Evolutionary conservation across 805 yeast species (phyloP), one percentile per base, ranked within the genome.

Genomic region (Teunomyces tritomae): DNA sequence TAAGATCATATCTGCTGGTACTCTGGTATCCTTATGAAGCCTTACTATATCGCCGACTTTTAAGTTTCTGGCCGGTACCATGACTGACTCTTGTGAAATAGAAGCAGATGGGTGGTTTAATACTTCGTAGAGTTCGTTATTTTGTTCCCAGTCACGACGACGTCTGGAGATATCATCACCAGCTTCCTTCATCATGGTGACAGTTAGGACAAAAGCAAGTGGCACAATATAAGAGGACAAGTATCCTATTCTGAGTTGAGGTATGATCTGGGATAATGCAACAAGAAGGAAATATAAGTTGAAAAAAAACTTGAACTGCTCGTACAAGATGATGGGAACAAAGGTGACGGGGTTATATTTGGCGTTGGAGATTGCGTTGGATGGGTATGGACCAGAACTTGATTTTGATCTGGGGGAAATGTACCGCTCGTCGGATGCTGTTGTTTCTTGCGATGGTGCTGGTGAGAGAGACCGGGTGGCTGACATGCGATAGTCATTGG

Each of bases 241-340:
- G 61, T 92, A 94, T 9, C 99, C 99, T 30, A 94, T 94, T 56
- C 97, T 76, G 45, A 94, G 75, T 6, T 84, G 88, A 1, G 98
- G 97, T 17, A 94, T 77, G 2, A 85, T 85, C 68, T 94, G 99
- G 4, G 97, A 90, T 50, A 95, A 76, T 11, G 99, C 98, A 54
- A 95, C 99, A 16, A 95, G 61, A 44, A 95, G 70, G 63, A 94
- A 94, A 67, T 94, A 94, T 42, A 94, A 71, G 67, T 94, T 94
- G 77, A 90, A 94, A 68, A 94, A 94, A 65, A 94, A 92, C 71
- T 91, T 90, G 82, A 94, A 94, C 73, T 94, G 99, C 64, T 92
- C 97, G 65, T 87, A 95, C 28, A 94, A 76, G 46, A 94, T 83
- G 37, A 89, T 76, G 3, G 99, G 99, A 8, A 94, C 68, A 59